Evolutionary conservation across 1,284 basidiomycete genomes (phyloP), one percentile per base, ranked within the genome.

Genomic region (Sanghuangporus baumii): DNA sequence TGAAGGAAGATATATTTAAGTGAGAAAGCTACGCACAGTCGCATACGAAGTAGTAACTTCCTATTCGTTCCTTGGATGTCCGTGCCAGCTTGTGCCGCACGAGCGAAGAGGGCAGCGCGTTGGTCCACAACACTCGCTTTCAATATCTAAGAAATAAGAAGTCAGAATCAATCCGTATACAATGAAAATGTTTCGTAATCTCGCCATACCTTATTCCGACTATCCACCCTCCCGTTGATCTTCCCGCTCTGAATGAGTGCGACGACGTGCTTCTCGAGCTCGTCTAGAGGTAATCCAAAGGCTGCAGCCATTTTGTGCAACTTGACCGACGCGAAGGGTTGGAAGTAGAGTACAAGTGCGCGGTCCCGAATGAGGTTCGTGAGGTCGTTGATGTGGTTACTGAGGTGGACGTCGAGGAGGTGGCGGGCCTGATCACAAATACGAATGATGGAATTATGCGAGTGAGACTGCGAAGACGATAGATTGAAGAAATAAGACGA

Each of bases 321-420:
- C 66, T 84, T 82, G 71, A 96, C 91, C 16, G 88, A 84, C 48
- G 88, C 76, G 71, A 94, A 96, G 0, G 94, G 93, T 66, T 87
- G 82, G 78, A 95, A 92, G 75, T 94, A 95, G 43, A 91, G 79
- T n/a, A 91, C 84, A 50, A 94, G 77, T 0, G 90, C 87, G 61
- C 85, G 87, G 66, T 86, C 83, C 18, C 83, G 85, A 71, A 94
- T 86, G 51, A 81, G 76, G 65, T 79, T 80, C 26, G 81, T 84
- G 55, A 89, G 75, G 26, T 80, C 79, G 55, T 75, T 67, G 47
- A 92, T 79, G 69, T 94, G 93, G 7, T 75, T 70, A 12, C 80
- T 75, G 14, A 96, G 81, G 72, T 94, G 88, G 31, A 91, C 79
- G 71, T 95, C 93, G 31, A 92, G 76, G 40, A 78, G 75, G 70